A percentile compares a stretch with the other conserved stretches of the same genome.
phyloP scores from a whole-genome alignment of 345 rosid species.

The Eucalyptus guilfoylei region DNA sequence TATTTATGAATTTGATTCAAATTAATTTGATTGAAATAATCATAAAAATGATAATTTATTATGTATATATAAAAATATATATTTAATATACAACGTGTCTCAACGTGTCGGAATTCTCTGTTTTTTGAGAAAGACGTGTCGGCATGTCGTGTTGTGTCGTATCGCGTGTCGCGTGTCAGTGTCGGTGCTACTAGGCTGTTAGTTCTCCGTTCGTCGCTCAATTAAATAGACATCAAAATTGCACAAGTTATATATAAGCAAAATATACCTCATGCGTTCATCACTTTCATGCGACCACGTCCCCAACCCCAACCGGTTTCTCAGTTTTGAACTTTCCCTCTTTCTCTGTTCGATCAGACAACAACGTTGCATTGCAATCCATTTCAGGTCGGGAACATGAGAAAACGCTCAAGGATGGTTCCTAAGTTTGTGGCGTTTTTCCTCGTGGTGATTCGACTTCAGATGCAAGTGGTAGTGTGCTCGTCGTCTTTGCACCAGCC shows the following conservation, averaged over 20 bases:
- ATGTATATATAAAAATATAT: too few relatives aligned
- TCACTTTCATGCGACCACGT: neutral
- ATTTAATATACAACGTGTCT: too few relatives aligned
- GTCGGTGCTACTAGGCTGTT: too few relatives aligned
- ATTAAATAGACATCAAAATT: neutral
- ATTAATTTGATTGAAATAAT: too few relatives aligned
- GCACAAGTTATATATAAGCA: neutral
- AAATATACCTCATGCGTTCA: neutral
- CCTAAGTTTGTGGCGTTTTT: neutral
- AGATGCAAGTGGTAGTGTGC: neutral
- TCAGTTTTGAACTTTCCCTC: neutral
- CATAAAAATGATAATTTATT: too few relatives aligned
- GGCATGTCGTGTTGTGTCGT: too few relatives aligned
- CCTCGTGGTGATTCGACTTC: neutral
- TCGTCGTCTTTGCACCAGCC: neutral
- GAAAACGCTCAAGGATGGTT: neutral
- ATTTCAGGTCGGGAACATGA: neutral
- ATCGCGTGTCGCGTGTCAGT: rapidly evolving
- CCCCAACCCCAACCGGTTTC: neutral
- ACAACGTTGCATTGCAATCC: neutral
- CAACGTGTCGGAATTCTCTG: rapidly evolving
- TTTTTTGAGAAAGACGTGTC: too few relatives aligned
- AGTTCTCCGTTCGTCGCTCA: neutral
- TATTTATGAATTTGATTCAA: too few relatives aligned
- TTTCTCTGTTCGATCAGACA: neutral